These are phyloP conservation scores for Globisporangium paroecandrum DNA, from an alignment of 352 stramenopile species.

Conservation along the genomic window DNA sequence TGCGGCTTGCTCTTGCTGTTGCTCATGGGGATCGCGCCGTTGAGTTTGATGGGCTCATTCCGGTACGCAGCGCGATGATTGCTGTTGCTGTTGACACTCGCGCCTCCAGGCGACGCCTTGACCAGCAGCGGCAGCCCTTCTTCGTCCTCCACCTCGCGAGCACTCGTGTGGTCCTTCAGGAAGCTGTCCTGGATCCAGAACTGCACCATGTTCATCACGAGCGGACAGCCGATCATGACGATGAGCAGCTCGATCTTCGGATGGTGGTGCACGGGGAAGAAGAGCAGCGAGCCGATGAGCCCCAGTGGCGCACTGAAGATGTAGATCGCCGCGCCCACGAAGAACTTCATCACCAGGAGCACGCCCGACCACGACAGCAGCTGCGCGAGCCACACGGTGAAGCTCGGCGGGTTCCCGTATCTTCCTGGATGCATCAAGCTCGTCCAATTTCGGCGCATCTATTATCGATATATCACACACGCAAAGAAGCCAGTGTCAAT, in stretches of 20 bases:
- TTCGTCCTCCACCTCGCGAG: conserved; percentile 12
- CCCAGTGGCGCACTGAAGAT: conserved; percentile 55
- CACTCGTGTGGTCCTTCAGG: conserved; percentile 46
- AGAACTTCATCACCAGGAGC: conserved; percentile 63
- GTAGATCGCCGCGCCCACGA: conserved; percentile 61
- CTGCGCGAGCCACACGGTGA: conserved; percentile 60
- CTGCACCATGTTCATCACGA: conserved; percentile 85
- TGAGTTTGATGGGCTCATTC: conserved; percentile 10
- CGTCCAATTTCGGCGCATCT: conserved; percentile 58
- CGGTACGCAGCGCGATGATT: not conserved
- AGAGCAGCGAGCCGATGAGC: conserved; percentile 58
- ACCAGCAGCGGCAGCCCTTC: conserved; percentile 37
- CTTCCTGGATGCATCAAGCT: conserved; percentile 57
- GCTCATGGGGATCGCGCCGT: conserved; percentile 8
- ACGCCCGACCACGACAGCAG: conserved; percentile 65
- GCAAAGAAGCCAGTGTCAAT: not conserved
- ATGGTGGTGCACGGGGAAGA: conserved; percentile 65
- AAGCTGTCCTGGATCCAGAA: conserved; percentile 87
- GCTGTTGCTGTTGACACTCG: not conserved
- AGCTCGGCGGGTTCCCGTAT: conserved; percentile 67
- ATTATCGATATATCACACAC: conserved; percentile 3
- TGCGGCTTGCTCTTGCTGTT: conserved; percentile 10
- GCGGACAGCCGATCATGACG: conserved; percentile 82
- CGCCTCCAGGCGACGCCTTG: not conserved
- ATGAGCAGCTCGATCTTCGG: conserved; percentile 78